Conservation (phyloP, 2,329 filamentous ascomycete species). For the Dryadomyces quercivorus region DNA sequence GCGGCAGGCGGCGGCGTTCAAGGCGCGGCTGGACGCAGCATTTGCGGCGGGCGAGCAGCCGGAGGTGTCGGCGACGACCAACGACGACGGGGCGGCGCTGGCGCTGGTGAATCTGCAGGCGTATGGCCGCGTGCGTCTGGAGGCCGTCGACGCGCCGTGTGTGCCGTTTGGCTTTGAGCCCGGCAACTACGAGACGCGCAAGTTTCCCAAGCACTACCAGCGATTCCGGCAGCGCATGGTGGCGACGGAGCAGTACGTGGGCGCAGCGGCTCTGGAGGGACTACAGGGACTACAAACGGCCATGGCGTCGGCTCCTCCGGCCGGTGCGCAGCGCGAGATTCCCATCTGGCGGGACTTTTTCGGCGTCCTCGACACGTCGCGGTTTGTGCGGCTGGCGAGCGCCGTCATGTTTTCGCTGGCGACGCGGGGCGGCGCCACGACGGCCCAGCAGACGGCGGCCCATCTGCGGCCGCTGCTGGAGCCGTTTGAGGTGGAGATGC, state of each 20-base stretch:
- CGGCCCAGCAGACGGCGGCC: slow-evolving; percentile 36
- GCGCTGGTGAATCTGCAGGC: slow-evolving; percentile 55
- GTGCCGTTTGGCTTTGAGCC: slow-evolving; percentile 61
- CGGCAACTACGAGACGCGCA: slow-evolving; percentile 58
- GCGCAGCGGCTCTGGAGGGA: slow-evolving; percentile 14
- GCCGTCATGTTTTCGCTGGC: slow-evolving; percentile 51
- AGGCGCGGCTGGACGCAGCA: slow-evolving; percentile 46
- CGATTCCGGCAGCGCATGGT: slow-evolving; percentile 49
- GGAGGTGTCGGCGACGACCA: slow-evolving; percentile 38
- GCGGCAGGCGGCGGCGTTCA: slow-evolving; percentile 46
- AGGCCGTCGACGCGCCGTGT: slow-evolving; percentile 40
- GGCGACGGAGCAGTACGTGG: slow-evolving; percentile 46
- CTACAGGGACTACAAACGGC: too few species aligned
- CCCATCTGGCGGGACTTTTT: slow-evolving; percentile 66
- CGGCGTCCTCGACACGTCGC: slow-evolving; percentile 39
- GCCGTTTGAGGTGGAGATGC: slow-evolving; percentile 47
- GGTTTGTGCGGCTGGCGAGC: slow-evolving; percentile 54
- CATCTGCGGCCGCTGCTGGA: slow-evolving; percentile 47
- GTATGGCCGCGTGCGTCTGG: slow-evolving; percentile 40
- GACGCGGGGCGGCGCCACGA: slow-evolving; percentile 48
- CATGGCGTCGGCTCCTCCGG: too few species aligned
- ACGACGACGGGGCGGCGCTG: slow-evolving; percentile 54
- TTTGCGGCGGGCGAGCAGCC: slow-evolving; percentile 27
- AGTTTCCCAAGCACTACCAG: slow-evolving; percentile 52
- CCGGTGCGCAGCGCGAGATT: slow-evolving; percentile 20